Percentiles rank a stretch among this genome's conserved stretches.
Evolutionary conservation across 352 stramenopile genomes (phyloP).

Genomic region (Pythium rhizo-oryzae): DNA sequence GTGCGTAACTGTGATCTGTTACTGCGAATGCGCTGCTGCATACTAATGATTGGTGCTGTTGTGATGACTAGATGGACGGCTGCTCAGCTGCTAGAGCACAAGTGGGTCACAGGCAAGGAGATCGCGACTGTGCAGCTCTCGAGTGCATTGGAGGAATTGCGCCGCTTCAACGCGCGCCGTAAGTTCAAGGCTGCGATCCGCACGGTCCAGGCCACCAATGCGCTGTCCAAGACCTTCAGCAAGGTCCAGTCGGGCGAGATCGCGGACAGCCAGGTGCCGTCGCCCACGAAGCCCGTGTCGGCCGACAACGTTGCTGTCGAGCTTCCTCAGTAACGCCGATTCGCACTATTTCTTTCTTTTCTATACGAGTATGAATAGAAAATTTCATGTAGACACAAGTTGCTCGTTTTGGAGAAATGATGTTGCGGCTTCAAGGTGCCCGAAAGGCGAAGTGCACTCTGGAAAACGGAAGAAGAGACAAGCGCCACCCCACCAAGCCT

Average conservation of each 20-base stretch:
- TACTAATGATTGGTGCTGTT: too few relatives aligned
- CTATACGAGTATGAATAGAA: constrained; percentile 24
- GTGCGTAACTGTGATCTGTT: constrained; percentile 29
- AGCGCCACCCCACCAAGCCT: background rate
- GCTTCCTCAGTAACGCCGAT: background rate
- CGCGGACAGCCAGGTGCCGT: constrained; percentile 12
- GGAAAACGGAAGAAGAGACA: constrained; percentile 20
- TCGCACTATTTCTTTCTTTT: constrained; percentile 12
- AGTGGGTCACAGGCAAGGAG: constrained; percentile 89
- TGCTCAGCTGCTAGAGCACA: constrained; percentile 85
- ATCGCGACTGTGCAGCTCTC: constrained; percentile 89
- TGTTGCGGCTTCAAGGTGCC: constrained; percentile 21
- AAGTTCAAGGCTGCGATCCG: constrained; percentile 95
- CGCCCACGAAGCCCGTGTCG: constrained; percentile 23
- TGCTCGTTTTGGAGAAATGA: constrained; percentile 11
- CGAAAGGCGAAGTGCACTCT: background rate
- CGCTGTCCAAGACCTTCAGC: constrained; percentile 79
- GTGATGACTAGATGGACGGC: constrained; percentile 60
- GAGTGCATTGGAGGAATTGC: constrained; percentile 91
- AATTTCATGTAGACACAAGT: constrained; percentile 20
- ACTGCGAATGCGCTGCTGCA: too few relatives aligned
- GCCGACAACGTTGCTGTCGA: constrained; percentile 33
- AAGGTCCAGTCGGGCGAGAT: constrained; percentile 39
- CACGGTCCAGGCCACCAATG: constrained; percentile 76
- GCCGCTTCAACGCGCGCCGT: constrained; percentile 93